Evolutionary conservation across 495 filamentous ascomycete genomes (phyloP).

Genomic region (Talaromyces wortmannii): DNA sequence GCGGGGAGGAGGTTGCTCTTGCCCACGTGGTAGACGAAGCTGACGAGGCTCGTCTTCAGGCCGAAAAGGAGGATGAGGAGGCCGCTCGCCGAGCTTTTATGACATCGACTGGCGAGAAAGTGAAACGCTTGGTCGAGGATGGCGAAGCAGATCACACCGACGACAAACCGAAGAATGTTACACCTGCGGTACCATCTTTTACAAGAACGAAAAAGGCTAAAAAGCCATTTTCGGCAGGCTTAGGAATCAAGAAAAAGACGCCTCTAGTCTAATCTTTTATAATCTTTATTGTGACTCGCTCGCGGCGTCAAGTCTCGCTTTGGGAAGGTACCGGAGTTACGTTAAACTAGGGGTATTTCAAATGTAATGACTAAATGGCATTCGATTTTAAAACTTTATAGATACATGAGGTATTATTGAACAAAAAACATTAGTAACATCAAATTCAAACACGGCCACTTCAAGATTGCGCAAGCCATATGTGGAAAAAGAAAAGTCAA

Average conservation of each 20-base stretch:
- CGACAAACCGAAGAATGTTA: slow-evolving; percentile 22
- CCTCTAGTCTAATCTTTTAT: slow-evolving; percentile 29
- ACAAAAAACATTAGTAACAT: too few species aligned
- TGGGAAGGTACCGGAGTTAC: too few species aligned
- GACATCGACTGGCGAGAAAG: slow-evolving; percentile 50
- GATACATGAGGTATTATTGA: too few species aligned
- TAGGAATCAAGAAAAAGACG: slow-evolving; percentile 92
- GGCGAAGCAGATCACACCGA: slow-evolving; percentile 18
- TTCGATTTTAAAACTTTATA: too few species aligned
- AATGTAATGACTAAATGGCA: too few species aligned
- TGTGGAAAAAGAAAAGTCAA: too few species aligned
- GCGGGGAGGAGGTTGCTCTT: slow-evolving; percentile 39
- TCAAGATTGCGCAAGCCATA: too few species aligned
- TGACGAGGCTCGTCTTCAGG: slow-evolving; percentile 53
- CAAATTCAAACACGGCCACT: too few species aligned
- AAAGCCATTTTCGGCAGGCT: slow-evolving; percentile 59
- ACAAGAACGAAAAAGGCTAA: slow-evolving; percentile 77
- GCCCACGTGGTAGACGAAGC: slow-evolving; percentile 29
- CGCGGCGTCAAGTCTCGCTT: too few species aligned
- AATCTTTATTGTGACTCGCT: neutral
- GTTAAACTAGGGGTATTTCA: too few species aligned
- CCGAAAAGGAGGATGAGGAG: slow-evolving; percentile 84
- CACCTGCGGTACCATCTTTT: slow-evolving; percentile 61
- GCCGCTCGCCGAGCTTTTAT: slow-evolving; percentile 73
- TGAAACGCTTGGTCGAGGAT: slow-evolving; percentile 42